These are phyloP conservation scores for Talaromyces sp. DNA, from an alignment of 2,329 filamentous ascomycete species.

Conservation along the genomic window DNA sequence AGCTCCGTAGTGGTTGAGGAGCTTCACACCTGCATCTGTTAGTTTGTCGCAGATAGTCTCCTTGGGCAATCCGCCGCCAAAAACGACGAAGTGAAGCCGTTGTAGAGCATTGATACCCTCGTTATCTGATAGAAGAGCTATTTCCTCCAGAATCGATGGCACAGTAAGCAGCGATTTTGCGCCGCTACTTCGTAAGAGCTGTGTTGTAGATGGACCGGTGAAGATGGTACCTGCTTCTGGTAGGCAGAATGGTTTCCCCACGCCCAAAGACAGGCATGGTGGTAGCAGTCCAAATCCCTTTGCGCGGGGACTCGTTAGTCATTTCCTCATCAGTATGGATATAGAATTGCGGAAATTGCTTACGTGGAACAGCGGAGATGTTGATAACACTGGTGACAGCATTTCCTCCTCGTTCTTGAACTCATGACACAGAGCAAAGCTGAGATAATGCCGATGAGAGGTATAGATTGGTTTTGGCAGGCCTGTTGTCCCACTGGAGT, in stretches of 20 bases:
- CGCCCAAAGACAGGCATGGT: slow-evolving; percentile 3
- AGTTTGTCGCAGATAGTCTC: background rate
- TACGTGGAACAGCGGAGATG: slow-evolving; percentile 7
- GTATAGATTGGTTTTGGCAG: slow-evolving; percentile 11
- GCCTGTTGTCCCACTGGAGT: slow-evolving; percentile 11
- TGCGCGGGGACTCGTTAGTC: background rate
- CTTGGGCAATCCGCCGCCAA: slow-evolving; percentile 6
- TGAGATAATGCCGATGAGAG: slow-evolving; percentile 11
- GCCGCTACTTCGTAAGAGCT: background rate
- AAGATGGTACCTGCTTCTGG: slow-evolving; percentile 7
- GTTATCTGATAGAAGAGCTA: slow-evolving; percentile 2
- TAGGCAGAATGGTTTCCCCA: slow-evolving; percentile 9
- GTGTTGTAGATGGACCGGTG: background rate
- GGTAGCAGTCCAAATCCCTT: slow-evolving; percentile 9
- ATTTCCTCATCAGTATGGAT: background rate
- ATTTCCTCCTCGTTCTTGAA: slow-evolving; percentile 8
- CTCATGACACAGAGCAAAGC: background rate
- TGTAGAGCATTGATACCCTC: slow-evolving; percentile 2
- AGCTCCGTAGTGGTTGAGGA: slow-evolving; percentile 13
- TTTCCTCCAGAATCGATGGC: slow-evolving; percentile 14
- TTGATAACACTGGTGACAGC: background rate
- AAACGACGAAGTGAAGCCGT: slow-evolving; percentile 6
- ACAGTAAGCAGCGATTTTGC: slow-evolving; percentile 8
- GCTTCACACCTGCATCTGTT: background rate
- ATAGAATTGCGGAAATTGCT: background rate